Conservation (phyloP, 257 asterid species). For the Nicotiana otophora region DNA sequence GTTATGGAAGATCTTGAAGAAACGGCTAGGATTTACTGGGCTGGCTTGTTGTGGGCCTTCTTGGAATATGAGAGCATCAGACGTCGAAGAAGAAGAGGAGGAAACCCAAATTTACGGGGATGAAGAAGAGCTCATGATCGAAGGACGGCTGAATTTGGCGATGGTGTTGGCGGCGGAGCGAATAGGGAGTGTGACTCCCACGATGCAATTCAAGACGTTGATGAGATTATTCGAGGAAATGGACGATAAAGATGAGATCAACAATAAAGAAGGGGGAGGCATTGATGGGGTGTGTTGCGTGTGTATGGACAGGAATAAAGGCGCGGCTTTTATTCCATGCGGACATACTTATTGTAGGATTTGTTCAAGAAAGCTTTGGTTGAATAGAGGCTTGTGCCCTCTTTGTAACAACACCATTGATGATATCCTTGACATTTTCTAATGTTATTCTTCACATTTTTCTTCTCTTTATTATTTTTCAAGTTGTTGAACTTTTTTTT, state of each 20-base stretch:
- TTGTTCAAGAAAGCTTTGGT: conserved; percentile 16
- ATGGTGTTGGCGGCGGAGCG: conserved; percentile 15
- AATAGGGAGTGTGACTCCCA: not conserved
- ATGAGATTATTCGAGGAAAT: conserved; percentile 19
- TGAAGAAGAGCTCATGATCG: not conserved
- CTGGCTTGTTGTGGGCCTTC: conserved; percentile 18
- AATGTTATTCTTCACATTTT: not conserved
- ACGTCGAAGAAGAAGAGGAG: not conserved
- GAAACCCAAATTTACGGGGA: not conserved
- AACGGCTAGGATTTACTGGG: not conserved
- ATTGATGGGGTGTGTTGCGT: conserved; percentile 14
- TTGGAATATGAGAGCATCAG: not conserved
- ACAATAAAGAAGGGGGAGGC: not conserved
- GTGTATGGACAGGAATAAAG: conserved; percentile 21
- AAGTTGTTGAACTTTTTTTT: too few relatives aligned
- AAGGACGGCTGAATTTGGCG: conserved; percentile 10
- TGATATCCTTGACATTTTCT: conserved; percentile 13
- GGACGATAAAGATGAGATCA: conserved; percentile 4
- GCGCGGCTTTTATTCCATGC: conserved; percentile 21
- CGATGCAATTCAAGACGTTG: conserved; percentile 7
- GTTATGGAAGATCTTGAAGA: conserved; percentile 5
- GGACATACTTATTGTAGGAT: conserved; percentile 25
- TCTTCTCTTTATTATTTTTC: not conserved
- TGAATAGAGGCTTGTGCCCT: conserved; percentile 16
- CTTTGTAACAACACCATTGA: conserved; percentile 11